Evolutionary conservation across 2,329 filamentous ascomycete species (phyloP).

Genomic region (Claviceps purpurea): DNA sequence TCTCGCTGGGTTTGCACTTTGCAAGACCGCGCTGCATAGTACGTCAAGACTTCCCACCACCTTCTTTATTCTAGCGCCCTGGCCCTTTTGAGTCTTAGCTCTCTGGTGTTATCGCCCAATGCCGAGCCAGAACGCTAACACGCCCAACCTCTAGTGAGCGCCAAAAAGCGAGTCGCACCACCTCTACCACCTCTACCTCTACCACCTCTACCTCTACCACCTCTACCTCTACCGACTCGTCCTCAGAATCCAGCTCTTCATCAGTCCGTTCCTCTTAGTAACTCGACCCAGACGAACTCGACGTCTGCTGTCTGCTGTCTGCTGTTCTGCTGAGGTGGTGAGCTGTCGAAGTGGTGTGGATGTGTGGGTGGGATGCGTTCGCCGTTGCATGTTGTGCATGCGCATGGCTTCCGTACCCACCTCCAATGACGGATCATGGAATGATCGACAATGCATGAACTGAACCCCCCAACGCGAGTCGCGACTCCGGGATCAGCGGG

Average conservation of each 20-base stretch:
- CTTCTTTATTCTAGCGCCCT: too few relatives aligned
- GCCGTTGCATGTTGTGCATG: too few relatives aligned
- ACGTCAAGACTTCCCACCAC: slow-evolving; percentile 12
- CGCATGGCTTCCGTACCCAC: too few relatives aligned
- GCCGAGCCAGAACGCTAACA: slow-evolving; percentile 8
- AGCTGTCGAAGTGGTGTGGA: neutral
- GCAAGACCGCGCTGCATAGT: slow-evolving; percentile 31
- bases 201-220: slow-evolving; percentile 22
- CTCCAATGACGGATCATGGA: too few relatives aligned
- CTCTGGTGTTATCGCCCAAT: neutral
- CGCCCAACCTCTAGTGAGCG: slow-evolving; percentile 22
- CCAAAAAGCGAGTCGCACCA: slow-evolving; percentile 22
- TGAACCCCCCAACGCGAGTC: too few relatives aligned
- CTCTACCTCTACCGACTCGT: slow-evolving; percentile 23
- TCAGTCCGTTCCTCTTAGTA: slow-evolving; percentile 1
- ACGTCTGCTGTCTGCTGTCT: neutral
- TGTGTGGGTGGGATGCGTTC: neutral
- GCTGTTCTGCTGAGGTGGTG: neutral
- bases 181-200: slow-evolving; percentile 24
- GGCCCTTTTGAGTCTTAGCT: too few relatives aligned
- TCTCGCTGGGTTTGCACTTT: slow-evolving; percentile 26
- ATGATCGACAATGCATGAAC: too few relatives aligned
- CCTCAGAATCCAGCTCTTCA: slow-evolving; percentile 17
- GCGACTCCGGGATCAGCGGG: too few relatives aligned
- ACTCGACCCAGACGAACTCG: neutral